Evolutionary conservation across 2,329 filamentous ascomycete genomes (phyloP).

Genomic region (Claviceps purpurea): DNA sequence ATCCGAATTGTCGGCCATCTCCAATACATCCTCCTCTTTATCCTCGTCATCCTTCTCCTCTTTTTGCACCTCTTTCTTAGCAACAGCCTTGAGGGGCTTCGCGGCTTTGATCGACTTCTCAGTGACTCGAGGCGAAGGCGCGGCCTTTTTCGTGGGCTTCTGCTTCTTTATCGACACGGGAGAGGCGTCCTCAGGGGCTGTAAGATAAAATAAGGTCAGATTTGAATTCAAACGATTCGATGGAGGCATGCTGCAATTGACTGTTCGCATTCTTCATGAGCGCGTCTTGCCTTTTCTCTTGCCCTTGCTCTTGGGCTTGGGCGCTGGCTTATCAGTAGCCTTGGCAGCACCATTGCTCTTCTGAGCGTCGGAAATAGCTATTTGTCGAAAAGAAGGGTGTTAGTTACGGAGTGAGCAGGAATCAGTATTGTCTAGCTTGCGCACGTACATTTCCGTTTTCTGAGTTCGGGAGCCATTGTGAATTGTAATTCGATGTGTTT

Average conservation of each 20-base stretch:
- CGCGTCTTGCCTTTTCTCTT: slow-evolving; percentile 20
- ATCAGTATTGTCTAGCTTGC: neutral
- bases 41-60: slow-evolving; percentile 15
- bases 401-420: slow-evolving; percentile 7
- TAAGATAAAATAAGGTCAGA: slow-evolving; percentile 8
- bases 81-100: slow-evolving; percentile 21
- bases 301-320: slow-evolving; percentile 23
- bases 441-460: slow-evolving; percentile 22
- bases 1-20: slow-evolving; percentile 16
- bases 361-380: slow-evolving; percentile 16
- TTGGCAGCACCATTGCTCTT: slow-evolving; percentile 17
- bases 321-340: slow-evolving; percentile 19
- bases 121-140: neutral
- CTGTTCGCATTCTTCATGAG: neutral
- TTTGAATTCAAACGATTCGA: neutral
- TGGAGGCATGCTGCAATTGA: neutral
- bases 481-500: slow-evolving; percentile 1
- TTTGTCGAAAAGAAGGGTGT: neutral
- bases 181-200: slow-evolving; percentile 19
- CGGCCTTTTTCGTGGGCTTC: slow-evolving; percentile 5
- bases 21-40: slow-evolving; percentile 18
- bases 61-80: slow-evolving; percentile 12
- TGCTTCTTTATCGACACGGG: slow-evolving; percentile 24
- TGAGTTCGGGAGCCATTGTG: slow-evolving; percentile 33
- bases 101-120: slow-evolving; percentile 5